Conservation (phyloP, 768 basidiomycete species). For the Zangia roseola region DNA sequence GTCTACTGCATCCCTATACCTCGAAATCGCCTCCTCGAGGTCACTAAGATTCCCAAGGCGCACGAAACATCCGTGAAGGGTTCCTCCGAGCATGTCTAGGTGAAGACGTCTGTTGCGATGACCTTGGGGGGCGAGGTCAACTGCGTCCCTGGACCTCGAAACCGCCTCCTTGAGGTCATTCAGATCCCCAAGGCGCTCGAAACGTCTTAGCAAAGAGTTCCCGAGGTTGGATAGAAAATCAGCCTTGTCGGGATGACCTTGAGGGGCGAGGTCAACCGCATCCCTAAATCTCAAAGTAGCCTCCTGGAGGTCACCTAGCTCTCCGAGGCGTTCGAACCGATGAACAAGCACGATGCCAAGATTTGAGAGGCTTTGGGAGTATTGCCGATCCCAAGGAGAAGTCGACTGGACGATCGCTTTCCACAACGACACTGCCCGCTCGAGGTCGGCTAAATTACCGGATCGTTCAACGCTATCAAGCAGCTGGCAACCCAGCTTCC, state of each 20-base stretch:
- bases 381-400: too few relatives aligned
- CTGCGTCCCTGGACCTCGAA: background rate
- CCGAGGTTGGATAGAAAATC: background rate
- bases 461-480: background rate
- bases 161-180: conserved; percentile 3
- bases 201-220: background rate
- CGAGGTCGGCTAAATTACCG: background rate
- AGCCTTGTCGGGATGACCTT: background rate
- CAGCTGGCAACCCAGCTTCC: background rate
- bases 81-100: background rate
- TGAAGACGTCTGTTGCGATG: background rate
- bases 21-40: background rate
- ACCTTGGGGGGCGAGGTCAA: background rate
- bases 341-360: background rate
- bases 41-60: background rate
- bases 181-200: background rate
- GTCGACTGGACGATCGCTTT: background rate
- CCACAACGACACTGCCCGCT: background rate
- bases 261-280: background rate
- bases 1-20: too few relatives aligned
- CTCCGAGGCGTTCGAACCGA: background rate
- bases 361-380: too few relatives aligned
- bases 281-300: background rate
- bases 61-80: background rate
- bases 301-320: background rate